Evolutionary conservation across 2,329 filamentous ascomycete genomes (phyloP), one percentile per base, ranked within the genome.

Genomic region (Coniella lustricola): DNA sequence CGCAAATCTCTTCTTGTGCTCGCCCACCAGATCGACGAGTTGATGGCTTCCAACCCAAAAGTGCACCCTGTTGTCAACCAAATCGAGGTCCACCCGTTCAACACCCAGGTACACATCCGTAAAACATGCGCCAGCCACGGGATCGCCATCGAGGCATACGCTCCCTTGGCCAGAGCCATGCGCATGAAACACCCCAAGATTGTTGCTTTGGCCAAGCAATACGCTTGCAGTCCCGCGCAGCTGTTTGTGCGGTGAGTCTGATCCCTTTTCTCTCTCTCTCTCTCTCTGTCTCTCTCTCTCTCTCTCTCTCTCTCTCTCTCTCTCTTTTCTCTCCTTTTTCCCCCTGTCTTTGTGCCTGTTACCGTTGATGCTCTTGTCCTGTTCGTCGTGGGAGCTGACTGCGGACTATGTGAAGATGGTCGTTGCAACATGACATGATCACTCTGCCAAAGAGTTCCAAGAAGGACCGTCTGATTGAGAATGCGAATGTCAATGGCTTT

Each of bases 11-110:
- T 29, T 10, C 25, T 29, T 29, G 25, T 29, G 5, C 25, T 29
- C 10, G 25, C 2, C 33, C 16, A 1, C 3, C 54, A 84, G 77
- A 74, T 90, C 44, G 75, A 86, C 54, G 85, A 90, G 60, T 68
- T 90, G 42, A 75, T 88, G 59, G 72, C 73, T 2, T 75, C 75
- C 0, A 77, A 77, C 10, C 82, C 84, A 0, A 72, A 73, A 0
- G 74, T 86, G 39, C 63, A 70, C 9, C 87, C 87, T 0, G 77
- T 81, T 1, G 79, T 91, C 44, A 91, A 91, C 59, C 87, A 93
- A 67, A 84, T 90, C 57, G 85, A 91, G 63, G 76, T 90, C 2
- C 86, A 91, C 53, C 87, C 86, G 0, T 93, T 91, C 75, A 88
- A 90, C 62, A 89, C 85, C 2, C 79, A 84, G 45, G 73, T 71